Evolutionary conservation across 1,139 yeast species (phyloP).

Genomic region (Nakaseomyces glabratus): DNA sequence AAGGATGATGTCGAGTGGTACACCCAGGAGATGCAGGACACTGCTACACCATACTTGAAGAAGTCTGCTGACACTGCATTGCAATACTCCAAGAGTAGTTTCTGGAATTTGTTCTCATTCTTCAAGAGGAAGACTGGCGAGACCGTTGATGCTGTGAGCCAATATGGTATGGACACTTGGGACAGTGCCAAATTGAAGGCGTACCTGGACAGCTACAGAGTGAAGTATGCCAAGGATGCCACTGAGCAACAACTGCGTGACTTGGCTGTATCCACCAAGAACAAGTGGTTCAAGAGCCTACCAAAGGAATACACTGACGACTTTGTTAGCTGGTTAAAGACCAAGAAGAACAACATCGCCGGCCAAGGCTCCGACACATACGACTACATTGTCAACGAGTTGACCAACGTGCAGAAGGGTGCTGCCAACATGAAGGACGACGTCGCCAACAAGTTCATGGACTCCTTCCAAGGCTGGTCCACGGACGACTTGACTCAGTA

Average conservation of each 20-base stretch:
- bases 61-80: slow-evolving; percentile 23
- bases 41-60: slow-evolving; percentile 29
- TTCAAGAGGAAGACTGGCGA: slow-evolving; percentile 27
- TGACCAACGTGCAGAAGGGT: slow-evolving; percentile 16
- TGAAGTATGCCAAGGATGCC: slow-evolving; percentile 39
- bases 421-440: slow-evolving; percentile 25
- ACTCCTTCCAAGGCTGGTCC: slow-evolving; percentile 44
- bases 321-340: slow-evolving; percentile 7
- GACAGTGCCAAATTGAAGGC: slow-evolving; percentile 41
- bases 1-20: slow-evolving; percentile 37
- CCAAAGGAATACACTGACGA: slow-evolving; percentile 24
- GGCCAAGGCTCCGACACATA: slow-evolving; percentile 5
- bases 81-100: slow-evolving; percentile 10
- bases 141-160: slow-evolving; percentile 39
- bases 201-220: slow-evolving; percentile 45
- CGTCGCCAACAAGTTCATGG: slow-evolving; percentile 14
- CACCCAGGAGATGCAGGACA: slow-evolving; percentile 28
- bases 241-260: slow-evolving; percentile 41
- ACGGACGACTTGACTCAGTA: slow-evolving; percentile 47
- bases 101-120: slow-evolving; percentile 12
- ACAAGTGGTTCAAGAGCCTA: slow-evolving; percentile 35
- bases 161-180: slow-evolving; percentile 41
- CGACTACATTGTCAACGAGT: slow-evolving; percentile 15
- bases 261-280: slow-evolving; percentile 40
- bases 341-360: slow-evolving; percentile 4